phyloP scores from a whole-genome alignment of 306 rosid species.

The Sicyos baderoa region DNA sequence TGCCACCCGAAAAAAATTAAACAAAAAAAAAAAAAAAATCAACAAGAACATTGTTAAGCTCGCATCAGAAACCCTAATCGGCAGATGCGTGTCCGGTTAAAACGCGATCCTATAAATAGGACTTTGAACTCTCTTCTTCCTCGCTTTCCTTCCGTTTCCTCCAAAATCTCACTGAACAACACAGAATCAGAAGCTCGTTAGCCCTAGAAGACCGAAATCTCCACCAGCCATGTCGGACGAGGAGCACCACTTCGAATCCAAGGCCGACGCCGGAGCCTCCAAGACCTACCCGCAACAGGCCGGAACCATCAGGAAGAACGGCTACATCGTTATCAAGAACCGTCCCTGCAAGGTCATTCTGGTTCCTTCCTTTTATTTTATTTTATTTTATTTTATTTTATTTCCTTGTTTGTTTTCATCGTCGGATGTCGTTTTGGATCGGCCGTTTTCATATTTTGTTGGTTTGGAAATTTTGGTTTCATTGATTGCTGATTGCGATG shows the following conservation, averaged over 20 bases:
- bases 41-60: not conserved
- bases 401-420: not conserved
- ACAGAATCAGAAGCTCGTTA: not conserved
- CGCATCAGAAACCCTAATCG: slow-evolving; percentile 12
- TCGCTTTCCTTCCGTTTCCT: slow-evolving; percentile 18
- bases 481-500: too few relatives aligned
- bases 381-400: slow-evolving; percentile 4
- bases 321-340: slow-evolving; percentile 35
- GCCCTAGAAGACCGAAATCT: slow-evolving; percentile 13
- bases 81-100: slow-evolving; percentile 5
- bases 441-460: not conserved
- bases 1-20: not conserved
- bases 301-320: slow-evolving; percentile 36
- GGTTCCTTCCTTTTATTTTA: not conserved
- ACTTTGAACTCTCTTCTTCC: slow-evolving; percentile 6
- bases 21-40: not conserved
- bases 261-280: slow-evolving; percentile 44
- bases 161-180: slow-evolving; percentile 1
- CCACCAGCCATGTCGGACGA: slow-evolving; percentile 34
- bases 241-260: slow-evolving; percentile 38
- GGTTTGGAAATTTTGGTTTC: too few relatives aligned
- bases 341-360: slow-evolving; percentile 36
- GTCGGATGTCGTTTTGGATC: not conserved
- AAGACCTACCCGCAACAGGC: slow-evolving; percentile 40
- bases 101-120: slow-evolving; percentile 9